These are phyloP conservation scores for Fraxinus platypoda DNA, from an alignment of 305 asterid species.

Conservation along the genomic window DNA sequence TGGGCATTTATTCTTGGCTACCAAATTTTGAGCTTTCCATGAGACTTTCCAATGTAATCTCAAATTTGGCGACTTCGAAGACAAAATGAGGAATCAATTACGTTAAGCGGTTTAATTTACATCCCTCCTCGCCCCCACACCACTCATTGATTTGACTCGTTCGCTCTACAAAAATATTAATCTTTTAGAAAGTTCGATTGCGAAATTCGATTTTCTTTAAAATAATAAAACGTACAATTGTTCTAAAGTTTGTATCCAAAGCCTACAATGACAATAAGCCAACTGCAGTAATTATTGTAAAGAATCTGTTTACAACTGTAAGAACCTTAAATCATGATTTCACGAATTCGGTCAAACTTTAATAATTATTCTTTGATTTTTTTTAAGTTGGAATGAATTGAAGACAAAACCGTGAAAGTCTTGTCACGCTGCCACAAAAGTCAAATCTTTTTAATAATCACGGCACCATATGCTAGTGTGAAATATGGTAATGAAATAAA, in stretches of 20 bases:
- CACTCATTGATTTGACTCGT: neutral
- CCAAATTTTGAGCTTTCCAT: neutral
- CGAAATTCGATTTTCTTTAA: neutral
- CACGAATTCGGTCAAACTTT: neutral
- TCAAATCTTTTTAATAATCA: neutral
- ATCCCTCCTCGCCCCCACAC: neutral
- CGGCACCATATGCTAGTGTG: neutral
- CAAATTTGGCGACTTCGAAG: neutral
- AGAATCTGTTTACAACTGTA: neutral
- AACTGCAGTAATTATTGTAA: neutral
- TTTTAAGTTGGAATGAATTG: neutral
- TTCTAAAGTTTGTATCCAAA: neutral
- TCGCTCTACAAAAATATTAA: neutral
- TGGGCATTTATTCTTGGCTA: neutral
- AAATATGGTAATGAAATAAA: neutral
- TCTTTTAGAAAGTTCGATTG: neutral
- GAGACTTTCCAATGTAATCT: neutral
- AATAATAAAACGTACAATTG: neutral
- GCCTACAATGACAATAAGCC: neutral
- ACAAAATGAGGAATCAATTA: neutral
- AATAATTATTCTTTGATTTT: neutral
- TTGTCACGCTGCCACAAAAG: slow-evolving; percentile 2
- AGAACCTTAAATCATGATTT: neutral
- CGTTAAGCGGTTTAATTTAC: neutral
- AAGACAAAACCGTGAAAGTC: neutral